Evolutionary conservation across 345 rosid genomes (phyloP).

Genomic region (Citrus australasica): DNA sequence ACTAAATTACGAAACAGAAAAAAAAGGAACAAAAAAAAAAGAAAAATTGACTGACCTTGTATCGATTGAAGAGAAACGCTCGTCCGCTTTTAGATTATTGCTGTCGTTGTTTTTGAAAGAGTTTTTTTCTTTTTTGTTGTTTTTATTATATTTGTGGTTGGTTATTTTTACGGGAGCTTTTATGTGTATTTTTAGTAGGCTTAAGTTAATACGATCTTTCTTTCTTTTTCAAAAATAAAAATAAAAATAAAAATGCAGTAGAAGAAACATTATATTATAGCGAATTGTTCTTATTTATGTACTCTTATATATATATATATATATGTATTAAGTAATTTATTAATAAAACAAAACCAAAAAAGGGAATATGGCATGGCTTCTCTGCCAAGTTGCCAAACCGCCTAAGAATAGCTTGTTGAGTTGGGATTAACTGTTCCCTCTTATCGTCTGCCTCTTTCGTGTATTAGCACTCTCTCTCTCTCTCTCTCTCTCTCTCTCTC

Average conservation of each 20-base stretch:
- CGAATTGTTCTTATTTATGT: too few species aligned
- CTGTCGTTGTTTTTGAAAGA: neutral
- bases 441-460: neutral
- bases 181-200: neutral
- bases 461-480: neutral
- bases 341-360: neutral
- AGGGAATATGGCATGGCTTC: neutral
- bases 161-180: conserved; percentile 4
- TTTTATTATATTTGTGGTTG: neutral
- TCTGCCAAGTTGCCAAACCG: conserved; percentile 29
- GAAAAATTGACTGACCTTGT: conserved; percentile 16
- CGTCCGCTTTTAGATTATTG: neutral
- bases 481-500: too few species aligned
- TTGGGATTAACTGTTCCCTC: conserved; percentile 21
- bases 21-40: neutral
- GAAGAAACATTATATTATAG: too few species aligned
- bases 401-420: conserved; percentile 36
- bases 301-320: too few species aligned
- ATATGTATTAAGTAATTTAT: too few species aligned
- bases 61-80: conserved; percentile 1
- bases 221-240: neutral
- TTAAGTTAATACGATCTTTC: neutral
- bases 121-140: neutral
- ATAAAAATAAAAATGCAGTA: neutral
- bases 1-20: neutral